Conservation (phyloP, 306 rosid species). For the Glycine tomentella region DNA sequence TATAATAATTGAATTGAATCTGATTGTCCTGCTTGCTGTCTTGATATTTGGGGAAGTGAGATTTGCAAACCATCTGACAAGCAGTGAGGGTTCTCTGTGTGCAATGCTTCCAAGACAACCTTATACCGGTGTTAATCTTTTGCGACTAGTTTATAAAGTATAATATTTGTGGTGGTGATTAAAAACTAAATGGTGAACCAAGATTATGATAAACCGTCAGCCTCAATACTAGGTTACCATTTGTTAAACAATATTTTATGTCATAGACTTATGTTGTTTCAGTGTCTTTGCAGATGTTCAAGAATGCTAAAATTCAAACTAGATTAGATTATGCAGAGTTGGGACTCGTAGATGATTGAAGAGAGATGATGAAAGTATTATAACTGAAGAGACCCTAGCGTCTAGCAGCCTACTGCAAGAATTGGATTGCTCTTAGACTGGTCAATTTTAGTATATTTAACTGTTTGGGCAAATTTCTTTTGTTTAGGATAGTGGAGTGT, state of each 20-base stretch:
- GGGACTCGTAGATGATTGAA: conserved; percentile 42
- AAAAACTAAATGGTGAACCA: conserved; percentile 9
- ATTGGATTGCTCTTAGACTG: conserved; percentile 47
- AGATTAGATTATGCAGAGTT: conserved; percentile 43
- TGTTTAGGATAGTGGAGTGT: conserved; percentile 56
- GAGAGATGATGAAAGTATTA: conserved; percentile 23
- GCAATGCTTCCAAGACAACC: not conserved
- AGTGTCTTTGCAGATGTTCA: conserved; percentile 69
- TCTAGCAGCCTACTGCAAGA: conserved; percentile 49
- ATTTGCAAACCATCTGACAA: conserved; percentile 31
- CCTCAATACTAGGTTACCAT: conserved; percentile 17
- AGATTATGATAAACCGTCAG: conserved; percentile 13
- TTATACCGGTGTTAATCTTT: not conserved
- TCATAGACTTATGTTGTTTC: conserved; percentile 29
- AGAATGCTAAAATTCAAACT: conserved; percentile 59
- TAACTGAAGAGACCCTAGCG: conserved; percentile 49
- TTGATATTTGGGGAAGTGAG: conserved; percentile 28
- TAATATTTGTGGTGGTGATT: conserved; percentile 5
- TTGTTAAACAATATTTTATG: not conserved
- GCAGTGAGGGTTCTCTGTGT: not conserved
- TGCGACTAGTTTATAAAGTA: not conserved
- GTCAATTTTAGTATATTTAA: conserved; percentile 59
- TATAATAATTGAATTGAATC: not conserved
- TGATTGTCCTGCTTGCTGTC: conserved; percentile 26
- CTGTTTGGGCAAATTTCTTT: conserved; percentile 52